A percentile compares a stretch with the other conserved stretches of the same genome.
phyloP scores from a whole-genome alignment of 306 rosid genomes.

The Malus domestica region DNA sequence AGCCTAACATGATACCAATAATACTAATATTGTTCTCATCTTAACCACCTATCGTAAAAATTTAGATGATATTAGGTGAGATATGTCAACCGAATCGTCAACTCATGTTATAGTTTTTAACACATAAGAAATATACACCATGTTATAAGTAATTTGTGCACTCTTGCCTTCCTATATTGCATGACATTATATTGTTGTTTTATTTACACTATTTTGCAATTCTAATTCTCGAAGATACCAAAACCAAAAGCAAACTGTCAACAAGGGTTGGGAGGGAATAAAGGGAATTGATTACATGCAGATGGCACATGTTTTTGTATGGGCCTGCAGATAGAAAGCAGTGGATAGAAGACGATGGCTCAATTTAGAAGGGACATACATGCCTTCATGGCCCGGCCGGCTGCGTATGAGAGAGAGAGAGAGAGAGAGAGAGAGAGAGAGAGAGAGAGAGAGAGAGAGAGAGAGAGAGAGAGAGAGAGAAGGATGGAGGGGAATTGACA shows the following conservation, averaged over 20 bases:
- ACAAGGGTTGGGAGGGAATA: not conserved
- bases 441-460: too few species aligned
- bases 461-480: not conserved
- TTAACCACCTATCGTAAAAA: too few species aligned
- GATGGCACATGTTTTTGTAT: conserved; percentile 5
- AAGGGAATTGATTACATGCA: not conserved
- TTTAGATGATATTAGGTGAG: too few species aligned
- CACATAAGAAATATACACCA: too few species aligned
- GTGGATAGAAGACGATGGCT: conserved; percentile 4
- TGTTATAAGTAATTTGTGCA: too few species aligned
- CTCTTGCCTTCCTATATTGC: too few species aligned
- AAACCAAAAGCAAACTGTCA: not conserved
- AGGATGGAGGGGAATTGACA: not conserved
- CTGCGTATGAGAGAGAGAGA: not conserved
- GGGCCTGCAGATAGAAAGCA: conserved; percentile 7
- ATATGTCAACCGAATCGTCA: too few species aligned
- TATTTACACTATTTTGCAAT: not conserved
- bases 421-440: not conserved
- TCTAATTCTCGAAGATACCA: not conserved
- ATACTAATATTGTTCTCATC: too few species aligned
- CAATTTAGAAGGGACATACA: conserved; percentile 21
- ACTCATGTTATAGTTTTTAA: too few species aligned
- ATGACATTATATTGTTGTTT: not conserved
- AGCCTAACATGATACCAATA: too few species aligned
- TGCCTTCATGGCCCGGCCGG: not conserved